These are phyloP conservation scores for Neoscytalidium dimidiatum DNA, from an alignment of 2,329 filamentous ascomycete species.

Conservation along the genomic window DNA sequence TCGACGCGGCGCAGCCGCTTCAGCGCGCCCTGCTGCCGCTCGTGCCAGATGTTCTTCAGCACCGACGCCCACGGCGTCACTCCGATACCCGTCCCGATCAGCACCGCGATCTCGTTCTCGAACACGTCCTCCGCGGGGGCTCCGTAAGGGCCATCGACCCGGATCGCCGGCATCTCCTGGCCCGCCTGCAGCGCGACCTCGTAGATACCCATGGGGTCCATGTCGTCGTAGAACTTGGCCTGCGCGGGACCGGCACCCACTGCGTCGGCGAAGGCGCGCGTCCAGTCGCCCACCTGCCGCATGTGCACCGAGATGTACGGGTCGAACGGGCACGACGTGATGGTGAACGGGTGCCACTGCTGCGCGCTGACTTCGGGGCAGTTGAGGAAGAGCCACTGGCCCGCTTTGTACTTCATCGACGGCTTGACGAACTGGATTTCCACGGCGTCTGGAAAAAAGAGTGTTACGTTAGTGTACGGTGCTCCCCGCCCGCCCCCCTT, in stretches of 20 bases:
- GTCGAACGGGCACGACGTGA: constrained; percentile 96
- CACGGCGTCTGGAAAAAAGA: constrained; percentile 68
- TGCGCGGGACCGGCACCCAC: constrained; percentile 89
- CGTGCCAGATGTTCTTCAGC: constrained; percentile 97
- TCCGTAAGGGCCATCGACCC: constrained; percentile 94
- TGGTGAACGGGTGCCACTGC: constrained; percentile 98
- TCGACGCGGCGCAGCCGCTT: constrained; percentile 89
- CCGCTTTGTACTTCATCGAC: constrained; percentile 95
- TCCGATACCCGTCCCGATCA: constrained; percentile 84
- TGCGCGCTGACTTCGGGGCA: constrained; percentile 82
- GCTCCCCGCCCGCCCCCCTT: too few relatives aligned
- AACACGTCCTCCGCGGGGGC: constrained; percentile 98
- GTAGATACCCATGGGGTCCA: constrained; percentile 96
- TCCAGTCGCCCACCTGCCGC: constrained; percentile 96
- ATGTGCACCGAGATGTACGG: constrained; percentile 94
- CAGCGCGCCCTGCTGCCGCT: constrained; percentile 88
- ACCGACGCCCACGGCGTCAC: constrained; percentile 86
- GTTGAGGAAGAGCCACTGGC: constrained; percentile 97
- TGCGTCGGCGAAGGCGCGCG: constrained; percentile 83
- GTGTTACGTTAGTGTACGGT: too few relatives aligned
- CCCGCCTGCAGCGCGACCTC: constrained; percentile 93
- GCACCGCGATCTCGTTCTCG: constrained; percentile 83
- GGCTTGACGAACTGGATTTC: constrained; percentile 97
- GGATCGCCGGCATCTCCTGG: constrained; percentile 84
- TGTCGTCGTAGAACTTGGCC: constrained; percentile 82